A percentile compares a stretch with the other conserved stretches of the same genome.
These are phyloP conservation scores for Glomus cerebriforme DNA, from an alignment of 192 early-diverging fungal genomes.

Conservation along the genomic window DNA sequence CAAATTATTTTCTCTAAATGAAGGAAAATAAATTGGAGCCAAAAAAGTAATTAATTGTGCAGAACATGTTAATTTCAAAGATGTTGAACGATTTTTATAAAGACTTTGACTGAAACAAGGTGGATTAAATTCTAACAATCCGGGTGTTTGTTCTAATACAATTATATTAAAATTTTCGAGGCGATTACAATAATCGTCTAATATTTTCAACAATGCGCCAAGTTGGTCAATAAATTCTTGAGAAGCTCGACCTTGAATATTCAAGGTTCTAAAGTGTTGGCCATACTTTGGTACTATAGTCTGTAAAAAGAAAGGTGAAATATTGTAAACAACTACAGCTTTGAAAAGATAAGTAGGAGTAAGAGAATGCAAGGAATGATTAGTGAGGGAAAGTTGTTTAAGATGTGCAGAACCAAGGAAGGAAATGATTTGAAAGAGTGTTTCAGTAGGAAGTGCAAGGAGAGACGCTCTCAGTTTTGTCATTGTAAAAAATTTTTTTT, in stretches of 20 bases:
- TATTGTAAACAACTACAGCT: constrained; percentile 10
- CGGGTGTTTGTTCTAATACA: constrained; percentile 13
- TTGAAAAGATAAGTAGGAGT: not conserved
- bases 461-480: constrained; percentile 1
- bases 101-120: not conserved
- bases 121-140: constrained; percentile 11
- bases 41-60: constrained; percentile 8
- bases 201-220: not conserved
- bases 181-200: not conserved
- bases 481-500: not conserved
- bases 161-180: constrained; percentile 14
- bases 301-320: constrained; percentile 6
- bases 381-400: constrained; percentile 20
- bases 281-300: constrained; percentile 7
- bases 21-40: not conserved
- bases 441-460: constrained; percentile 19
- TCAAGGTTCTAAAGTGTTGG: not conserved
- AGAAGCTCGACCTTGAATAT: constrained; percentile 3
- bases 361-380: not conserved
- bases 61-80: constrained; percentile 13
- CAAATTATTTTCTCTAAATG: not conserved
- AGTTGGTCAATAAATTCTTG: constrained; percentile 9
- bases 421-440: constrained; percentile 9
- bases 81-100: not conserved
- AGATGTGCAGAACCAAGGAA: constrained; percentile 1